phyloP scores from a whole-genome alignment of 306 rosid species.

The Spatholobus suberectus region DNA sequence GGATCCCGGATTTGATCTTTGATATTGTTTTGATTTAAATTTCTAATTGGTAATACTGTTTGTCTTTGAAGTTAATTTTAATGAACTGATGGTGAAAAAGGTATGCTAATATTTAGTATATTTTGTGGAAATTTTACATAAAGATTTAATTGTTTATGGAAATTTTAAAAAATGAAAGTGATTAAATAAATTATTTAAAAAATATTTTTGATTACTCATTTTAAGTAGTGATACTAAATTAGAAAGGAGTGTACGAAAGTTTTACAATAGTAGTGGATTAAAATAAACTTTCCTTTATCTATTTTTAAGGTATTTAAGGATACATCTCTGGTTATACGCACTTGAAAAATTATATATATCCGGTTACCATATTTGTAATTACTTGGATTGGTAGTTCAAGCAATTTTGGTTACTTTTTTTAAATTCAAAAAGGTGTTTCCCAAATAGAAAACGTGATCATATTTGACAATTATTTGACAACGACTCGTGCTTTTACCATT shows the following conservation, averaged over 20 bases:
- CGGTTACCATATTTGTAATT: neutral
- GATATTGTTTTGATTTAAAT: neutral
- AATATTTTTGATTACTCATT: neutral
- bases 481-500: conserved; percentile 14
- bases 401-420: neutral
- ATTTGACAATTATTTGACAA: conserved; percentile 18
- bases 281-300: neutral
- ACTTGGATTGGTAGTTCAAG: neutral
- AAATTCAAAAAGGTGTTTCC: neutral
- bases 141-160: neutral
- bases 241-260: neutral
- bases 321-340: neutral
- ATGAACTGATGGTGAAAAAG: neutral
- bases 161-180: neutral
- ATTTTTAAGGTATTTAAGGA: conserved; percentile 2
- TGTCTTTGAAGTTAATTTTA: neutral
- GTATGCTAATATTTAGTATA: neutral
- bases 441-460: conserved; percentile 9
- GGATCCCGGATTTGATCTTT: neutral
- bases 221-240: neutral
- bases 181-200: neutral
- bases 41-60: neutral
- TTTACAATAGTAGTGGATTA: neutral
- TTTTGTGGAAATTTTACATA: neutral
- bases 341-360: neutral